Percentiles rank a stretch among this genome's conserved stretches.
Conservation (phyloP, 495 filamentous ascomycete genomes). For the Aspergillus bridgeri region DNA sequence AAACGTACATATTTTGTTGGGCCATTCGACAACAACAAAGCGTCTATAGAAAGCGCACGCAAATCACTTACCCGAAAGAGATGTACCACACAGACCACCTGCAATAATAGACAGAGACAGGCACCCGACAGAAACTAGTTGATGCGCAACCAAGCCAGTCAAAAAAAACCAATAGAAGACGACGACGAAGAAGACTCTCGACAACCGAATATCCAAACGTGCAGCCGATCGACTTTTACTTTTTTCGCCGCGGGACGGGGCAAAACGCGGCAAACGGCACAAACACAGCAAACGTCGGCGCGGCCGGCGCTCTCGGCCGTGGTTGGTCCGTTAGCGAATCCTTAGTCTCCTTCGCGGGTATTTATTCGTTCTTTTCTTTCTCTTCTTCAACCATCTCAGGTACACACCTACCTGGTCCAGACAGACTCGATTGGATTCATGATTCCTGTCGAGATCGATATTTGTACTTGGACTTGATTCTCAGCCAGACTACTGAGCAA, state of each 20-base stretch:
- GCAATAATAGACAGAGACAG: neutral
- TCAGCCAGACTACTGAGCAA: too few relatives aligned
- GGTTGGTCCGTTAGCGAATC: conserved; percentile 24
- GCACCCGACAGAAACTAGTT: too few relatives aligned
- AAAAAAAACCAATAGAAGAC: neutral
- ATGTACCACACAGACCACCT: neutral
- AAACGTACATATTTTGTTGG: conserved; percentile 3
- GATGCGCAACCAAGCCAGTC: too few relatives aligned
- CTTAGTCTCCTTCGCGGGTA: neutral
- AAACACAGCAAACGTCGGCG: conserved; percentile 18
- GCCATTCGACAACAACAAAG: conserved; percentile 5
- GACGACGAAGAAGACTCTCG: neutral
- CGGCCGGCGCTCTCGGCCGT: neutral
- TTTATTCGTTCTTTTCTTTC: neutral
- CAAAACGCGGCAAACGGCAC: conserved; percentile 28
- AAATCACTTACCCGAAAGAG: neutral
- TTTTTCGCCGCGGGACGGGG: conserved; percentile 8
- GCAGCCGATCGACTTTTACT: too few relatives aligned
- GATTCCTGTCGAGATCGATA: too few relatives aligned
- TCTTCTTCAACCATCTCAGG: too few relatives aligned
- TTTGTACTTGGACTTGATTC: too few relatives aligned
- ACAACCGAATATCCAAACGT: neutral
- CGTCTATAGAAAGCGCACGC: neutral
- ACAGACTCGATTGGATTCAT: neutral
- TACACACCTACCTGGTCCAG: too few relatives aligned